A percentile compares a stretch with the other conserved stretches of the same genome.
Conservation (phyloP, 2,329 filamentous ascomycete species). For the Microcera coccophila region DNA sequence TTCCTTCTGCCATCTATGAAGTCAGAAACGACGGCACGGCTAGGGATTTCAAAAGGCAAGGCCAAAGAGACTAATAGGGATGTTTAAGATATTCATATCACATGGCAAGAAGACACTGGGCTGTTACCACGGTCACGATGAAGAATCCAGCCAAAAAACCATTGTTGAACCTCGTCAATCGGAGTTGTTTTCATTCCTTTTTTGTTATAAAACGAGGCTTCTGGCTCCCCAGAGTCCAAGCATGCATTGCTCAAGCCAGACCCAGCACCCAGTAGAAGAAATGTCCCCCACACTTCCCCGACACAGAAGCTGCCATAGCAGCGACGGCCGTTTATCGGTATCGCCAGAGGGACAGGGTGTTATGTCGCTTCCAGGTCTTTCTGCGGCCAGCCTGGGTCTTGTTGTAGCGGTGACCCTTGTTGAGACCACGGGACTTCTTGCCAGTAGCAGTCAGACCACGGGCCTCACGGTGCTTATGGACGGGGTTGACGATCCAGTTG, state of each 20-base stretch:
- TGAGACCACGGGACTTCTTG: constrained; percentile 99
- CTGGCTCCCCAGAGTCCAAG: constrained; percentile 32
- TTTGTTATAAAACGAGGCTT: constrained; percentile 30
- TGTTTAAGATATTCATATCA: background rate
- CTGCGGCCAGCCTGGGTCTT: constrained; percentile 94
- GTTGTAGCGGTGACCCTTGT: constrained; percentile 99
- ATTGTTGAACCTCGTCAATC: constrained; percentile 24
- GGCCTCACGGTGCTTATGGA: constrained; percentile 99
- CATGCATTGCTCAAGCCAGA: constrained; percentile 31
- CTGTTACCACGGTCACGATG: background rate
- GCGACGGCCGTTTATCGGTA: constrained; percentile 67
- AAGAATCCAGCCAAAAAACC: constrained; percentile 17
- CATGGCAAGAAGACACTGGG: background rate
- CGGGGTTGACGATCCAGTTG: constrained; percentile 99
- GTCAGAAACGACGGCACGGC: too few species aligned
- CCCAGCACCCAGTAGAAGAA: constrained; percentile 22
- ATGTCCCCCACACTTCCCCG: constrained; percentile 16
- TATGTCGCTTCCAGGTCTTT: constrained; percentile 99
- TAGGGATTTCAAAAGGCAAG: too few species aligned
- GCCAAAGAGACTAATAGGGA: too few species aligned
- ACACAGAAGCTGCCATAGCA: constrained; percentile 4
- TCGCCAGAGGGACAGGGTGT: constrained; percentile 98
- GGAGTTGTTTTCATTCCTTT: constrained; percentile 32
- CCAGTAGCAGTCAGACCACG: constrained; percentile 96
- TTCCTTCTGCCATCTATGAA: too few species aligned